phyloP scores from a whole-genome alignment of 148 eudicot species.

The Talinum fruticosum region DNA sequence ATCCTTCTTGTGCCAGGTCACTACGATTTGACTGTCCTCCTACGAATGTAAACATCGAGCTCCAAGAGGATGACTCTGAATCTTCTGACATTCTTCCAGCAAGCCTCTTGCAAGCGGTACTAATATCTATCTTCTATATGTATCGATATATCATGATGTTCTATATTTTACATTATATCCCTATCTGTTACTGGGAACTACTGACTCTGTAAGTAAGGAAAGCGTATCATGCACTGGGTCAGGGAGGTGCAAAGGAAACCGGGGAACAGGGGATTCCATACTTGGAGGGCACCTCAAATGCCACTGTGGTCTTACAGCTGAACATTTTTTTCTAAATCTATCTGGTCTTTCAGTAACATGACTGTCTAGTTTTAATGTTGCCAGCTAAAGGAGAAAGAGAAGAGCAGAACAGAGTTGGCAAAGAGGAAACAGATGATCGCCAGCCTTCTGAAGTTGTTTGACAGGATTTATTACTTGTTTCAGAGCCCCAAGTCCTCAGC shows the following conservation, averaged over 20 bases:
- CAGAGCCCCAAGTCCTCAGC: conserved; percentile 62
- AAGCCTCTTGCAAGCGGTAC: conserved; percentile 62
- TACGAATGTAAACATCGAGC: conserved; percentile 34
- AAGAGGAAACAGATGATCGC: conserved; percentile 56
- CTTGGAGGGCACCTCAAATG: neutral
- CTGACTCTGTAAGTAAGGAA: neutral
- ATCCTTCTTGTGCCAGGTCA: conserved; percentile 53
- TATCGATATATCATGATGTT: neutral
- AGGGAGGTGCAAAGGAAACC: neutral
- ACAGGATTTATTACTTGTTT: conserved; percentile 56
- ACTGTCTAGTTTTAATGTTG: neutral
- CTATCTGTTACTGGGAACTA: neutral
- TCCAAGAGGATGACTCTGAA: conserved; percentile 31
- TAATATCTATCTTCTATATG: neutral
- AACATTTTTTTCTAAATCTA: neutral
- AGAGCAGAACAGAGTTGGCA: conserved; percentile 39
- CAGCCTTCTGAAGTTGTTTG: conserved; percentile 67
- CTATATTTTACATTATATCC: neutral
- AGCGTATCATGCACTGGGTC: neutral
- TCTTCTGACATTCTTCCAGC: conserved; percentile 59
- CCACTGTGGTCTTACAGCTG: neutral
- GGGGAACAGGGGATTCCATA: neutral
- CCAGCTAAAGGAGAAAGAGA: conserved; percentile 71
- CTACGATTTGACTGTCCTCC: conserved; percentile 57
- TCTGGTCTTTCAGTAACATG: neutral